Evolutionary conservation across 2,329 filamentous ascomycete genomes (phyloP).

Genomic region (Dactylella cylindrospora): DNA sequence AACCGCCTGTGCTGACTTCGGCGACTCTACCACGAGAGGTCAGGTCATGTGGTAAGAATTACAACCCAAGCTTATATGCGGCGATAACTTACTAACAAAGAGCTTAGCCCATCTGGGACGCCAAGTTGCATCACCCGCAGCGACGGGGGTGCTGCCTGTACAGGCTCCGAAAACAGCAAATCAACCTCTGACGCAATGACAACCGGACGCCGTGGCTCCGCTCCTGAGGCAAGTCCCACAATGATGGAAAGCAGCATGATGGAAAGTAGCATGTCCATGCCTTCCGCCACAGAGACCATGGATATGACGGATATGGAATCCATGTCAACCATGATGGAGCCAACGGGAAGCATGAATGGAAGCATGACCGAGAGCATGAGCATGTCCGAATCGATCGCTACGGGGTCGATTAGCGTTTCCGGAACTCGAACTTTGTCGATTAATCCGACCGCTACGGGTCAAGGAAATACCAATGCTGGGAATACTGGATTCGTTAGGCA

Average conservation of each 20-base stretch:
- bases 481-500: background rate
- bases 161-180: background rate
- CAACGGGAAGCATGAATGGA: too few species aligned
- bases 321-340: too few species aligned
- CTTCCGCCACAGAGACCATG: too few species aligned
- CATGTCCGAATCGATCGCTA: too few species aligned
- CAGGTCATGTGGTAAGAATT: slow-evolving; percentile 15
- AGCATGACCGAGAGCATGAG: too few species aligned
- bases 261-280: background rate
- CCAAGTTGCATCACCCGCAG: slow-evolving; percentile 24
- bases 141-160: slow-evolving; percentile 22
- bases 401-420: too few species aligned
- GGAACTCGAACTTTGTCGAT: background rate
- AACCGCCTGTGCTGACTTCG: slow-evolving; percentile 24
- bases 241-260: background rate
- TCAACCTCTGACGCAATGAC: background rate
- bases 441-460: slow-evolving; percentile 3
- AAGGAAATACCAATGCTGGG: background rate
- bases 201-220: background rate
- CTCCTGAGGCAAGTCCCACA: background rate
- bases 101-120: slow-evolving; percentile 18
- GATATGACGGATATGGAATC: too few species aligned
- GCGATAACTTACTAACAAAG: background rate
- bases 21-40: background rate
- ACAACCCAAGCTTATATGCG: background rate